Evolutionary conservation across 2,329 filamentous ascomycete genomes (phyloP), one percentile per base, ranked within the genome.

Genomic region (Metarhizium anisopliae): DNA sequence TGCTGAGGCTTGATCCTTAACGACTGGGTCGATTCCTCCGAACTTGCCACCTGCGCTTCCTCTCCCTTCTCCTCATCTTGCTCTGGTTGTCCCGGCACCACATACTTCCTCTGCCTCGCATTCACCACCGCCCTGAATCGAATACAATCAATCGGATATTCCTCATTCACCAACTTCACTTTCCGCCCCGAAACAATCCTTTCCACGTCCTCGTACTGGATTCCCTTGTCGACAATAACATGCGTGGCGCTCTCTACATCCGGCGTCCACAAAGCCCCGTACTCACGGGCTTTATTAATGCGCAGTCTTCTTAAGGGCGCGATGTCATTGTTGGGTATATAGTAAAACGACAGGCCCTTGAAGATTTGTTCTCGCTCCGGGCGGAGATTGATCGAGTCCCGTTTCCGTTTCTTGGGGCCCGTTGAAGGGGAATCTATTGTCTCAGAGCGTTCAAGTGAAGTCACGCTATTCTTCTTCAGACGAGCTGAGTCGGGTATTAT

Each of bases 241-340:
- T 96, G 90, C 0, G 87, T 95, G 16, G 94, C 81, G 25, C 70
- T 70, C 0, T 61, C 68, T 65, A 85, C 81, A 0, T 76, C 71
- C 52, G 77, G 78, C 32, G 83, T 80, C 85, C 91, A 94, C 1
- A 68, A 72, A 1, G 87, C 93, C 47, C 93, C 93, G 67, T 85
- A 85, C 63, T 90, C 84, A 53, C 83, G 79, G 0, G 88, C 85
- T 67, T 86, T 91, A 35, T 79, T 79, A 53, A 96, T 95, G 4
- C 89, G 84, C 56, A 85, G 70, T 55, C 81, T 82, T 43, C 92
- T 81, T 7, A 81, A 76, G 11, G 81, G 79, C 36, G 85, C 82
- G 50, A 87, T 79, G 59, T 93, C 86, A 60, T 90, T 83, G 61
- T 94, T 88, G 0, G 91, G 93, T 6, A 95, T 82, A 67, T 94